Conservation (phyloP, 192 early-diverging fungal genomes). For the Mortierella alpina region DNA sequence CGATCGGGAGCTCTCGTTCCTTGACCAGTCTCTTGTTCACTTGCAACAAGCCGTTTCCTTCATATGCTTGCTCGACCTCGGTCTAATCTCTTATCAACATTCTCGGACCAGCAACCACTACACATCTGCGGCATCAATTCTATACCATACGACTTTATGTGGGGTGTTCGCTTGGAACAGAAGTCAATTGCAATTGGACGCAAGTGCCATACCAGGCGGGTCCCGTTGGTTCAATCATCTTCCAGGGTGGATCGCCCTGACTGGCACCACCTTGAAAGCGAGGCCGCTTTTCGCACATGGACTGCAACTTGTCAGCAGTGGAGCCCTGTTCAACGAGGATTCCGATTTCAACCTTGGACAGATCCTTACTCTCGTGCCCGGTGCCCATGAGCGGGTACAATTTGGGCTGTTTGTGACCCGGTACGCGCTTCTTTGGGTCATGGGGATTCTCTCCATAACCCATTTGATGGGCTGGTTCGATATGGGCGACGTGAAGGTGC, state of each 20-base stretch:
- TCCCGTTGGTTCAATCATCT: background rate
- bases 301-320: background rate
- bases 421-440: background rate
- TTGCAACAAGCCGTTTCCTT: background rate
- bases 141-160: background rate
- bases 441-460: background rate
- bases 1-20: background rate
- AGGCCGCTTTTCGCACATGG: background rate
- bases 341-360: background rate
- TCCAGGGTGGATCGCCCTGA: conserved; percentile 3
- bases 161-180: background rate
- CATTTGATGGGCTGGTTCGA: background rate
- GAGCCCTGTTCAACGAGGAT: background rate
- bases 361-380: background rate
- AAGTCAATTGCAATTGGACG: background rate
- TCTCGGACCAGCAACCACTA: background rate
- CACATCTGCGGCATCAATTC: background rate
- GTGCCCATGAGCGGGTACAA: background rate
- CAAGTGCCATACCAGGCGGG: background rate
- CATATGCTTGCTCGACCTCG: conserved; percentile 4
- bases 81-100: background rate
- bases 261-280: background rate
- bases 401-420: background rate
- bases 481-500: background rate
- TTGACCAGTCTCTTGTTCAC: background rate